phyloP scores from a whole-genome alignment of 352 stramenopile genomes.

The Blastocystis sp. region DNA sequence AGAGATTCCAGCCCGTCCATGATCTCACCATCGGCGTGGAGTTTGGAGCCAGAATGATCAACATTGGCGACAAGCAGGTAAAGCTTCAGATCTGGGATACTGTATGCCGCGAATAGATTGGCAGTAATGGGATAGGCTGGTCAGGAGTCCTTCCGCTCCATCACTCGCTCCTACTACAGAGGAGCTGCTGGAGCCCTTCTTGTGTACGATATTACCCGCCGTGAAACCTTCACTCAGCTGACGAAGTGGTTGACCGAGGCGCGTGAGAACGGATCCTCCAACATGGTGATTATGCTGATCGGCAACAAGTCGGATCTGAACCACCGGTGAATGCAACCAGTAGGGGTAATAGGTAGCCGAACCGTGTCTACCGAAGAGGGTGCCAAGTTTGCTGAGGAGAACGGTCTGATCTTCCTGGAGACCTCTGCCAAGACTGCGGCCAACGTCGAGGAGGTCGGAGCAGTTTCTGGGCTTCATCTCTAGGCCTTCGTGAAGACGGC shows the following conservation, averaged over 20 bases:
- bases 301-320: conserved; percentile 97
- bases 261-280: conserved; percentile 92
- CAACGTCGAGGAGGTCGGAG: conserved; percentile 91
- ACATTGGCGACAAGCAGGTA: conserved; percentile 94
- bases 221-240: conserved; percentile 98
- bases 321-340: conserved; percentile 75
- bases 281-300: conserved; percentile 99
- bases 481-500: conserved; percentile 90
- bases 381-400: conserved; percentile 94
- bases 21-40: conserved; percentile 98
- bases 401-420: conserved; percentile 99
- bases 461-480: neutral
- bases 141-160: conserved; percentile 97
- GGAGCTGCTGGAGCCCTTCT: conserved; percentile 91
- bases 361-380: conserved; percentile 94
- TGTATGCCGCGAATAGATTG: conserved; percentile 72
- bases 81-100: conserved; percentile 95
- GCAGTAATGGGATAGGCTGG: conserved; percentile 77
- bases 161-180: conserved; percentile 98
- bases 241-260: conserved; percentile 95
- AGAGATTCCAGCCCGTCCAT: conserved; percentile 97
- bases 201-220: conserved; percentile 95
- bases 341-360: conserved; percentile 73
- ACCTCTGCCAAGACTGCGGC: conserved; percentile 95
- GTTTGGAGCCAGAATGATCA: conserved; percentile 98